phyloP scores from a whole-genome alignment of 73 alveolate species.

The Stentor coeruleus region DNA sequence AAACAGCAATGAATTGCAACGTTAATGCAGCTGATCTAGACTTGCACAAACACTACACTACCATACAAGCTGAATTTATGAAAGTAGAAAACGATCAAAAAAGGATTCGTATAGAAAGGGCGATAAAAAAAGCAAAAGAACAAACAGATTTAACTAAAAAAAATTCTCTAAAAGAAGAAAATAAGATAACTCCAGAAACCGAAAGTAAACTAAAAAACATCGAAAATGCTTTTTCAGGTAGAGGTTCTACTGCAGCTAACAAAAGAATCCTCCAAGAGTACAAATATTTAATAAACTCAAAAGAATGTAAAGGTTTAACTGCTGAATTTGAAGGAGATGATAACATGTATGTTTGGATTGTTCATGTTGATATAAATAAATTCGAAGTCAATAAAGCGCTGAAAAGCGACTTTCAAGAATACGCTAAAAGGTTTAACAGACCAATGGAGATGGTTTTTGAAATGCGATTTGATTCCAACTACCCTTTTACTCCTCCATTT shows the following conservation, averaged over 20 bases:
- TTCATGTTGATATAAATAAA: not conserved
- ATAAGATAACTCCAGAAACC: not conserved
- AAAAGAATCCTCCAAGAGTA: constrained; percentile 17
- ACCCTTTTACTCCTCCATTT: constrained; percentile 66
- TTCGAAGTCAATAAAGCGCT: not conserved
- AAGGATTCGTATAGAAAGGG: constrained; percentile 3
- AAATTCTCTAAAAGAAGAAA: not conserved
- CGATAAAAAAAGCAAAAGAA: constrained; percentile 7
- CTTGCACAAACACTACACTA: not conserved
- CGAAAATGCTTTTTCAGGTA: not conserved
- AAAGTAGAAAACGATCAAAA: not conserved
- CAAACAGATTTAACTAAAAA: not conserved
- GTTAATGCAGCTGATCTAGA: not conserved
- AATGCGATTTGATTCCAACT: constrained; percentile 32
- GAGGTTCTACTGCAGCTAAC: constrained; percentile 1
- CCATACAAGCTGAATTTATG: not conserved
- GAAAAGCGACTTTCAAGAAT: not conserved
- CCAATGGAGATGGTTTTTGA: constrained; percentile 43
- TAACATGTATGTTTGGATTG: constrained; percentile 1
- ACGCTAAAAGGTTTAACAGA: not conserved
- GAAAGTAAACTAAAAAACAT: not conserved
- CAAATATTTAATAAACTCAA: not conserved
- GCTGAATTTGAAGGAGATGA: constrained; percentile 17
- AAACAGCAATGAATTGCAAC: not conserved
- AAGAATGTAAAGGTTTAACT: constrained; percentile 4